These are phyloP conservation scores for Microstroma glucosiphilum DNA, from an alignment of 1,284 basidiomycete species.

Conservation along the genomic window DNA sequence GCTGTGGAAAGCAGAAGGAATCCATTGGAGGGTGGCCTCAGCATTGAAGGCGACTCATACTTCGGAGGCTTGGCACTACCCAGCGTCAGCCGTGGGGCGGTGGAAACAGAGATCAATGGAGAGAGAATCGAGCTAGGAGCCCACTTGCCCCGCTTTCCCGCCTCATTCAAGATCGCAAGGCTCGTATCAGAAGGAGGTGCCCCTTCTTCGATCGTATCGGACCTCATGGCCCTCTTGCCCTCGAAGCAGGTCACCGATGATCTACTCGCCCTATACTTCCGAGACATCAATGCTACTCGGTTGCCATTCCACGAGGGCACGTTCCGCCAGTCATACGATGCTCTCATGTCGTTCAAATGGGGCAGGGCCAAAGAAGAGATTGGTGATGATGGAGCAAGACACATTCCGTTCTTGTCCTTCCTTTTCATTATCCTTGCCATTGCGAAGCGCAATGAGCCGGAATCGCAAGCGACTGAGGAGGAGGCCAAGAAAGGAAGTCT, in stretches of 20 bases:
- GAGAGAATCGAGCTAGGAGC: conserved; percentile 42
- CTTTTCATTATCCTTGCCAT: conserved; percentile 91
- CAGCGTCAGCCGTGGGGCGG: conserved; percentile 37
- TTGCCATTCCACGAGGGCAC: conserved; percentile 83
- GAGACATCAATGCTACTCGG: conserved; percentile 75
- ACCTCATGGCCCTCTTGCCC: conserved; percentile 41
- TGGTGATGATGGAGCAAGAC: conserved; percentile 60
- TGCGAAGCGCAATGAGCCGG: conserved; percentile 74
- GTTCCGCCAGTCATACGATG: conserved; percentile 72
- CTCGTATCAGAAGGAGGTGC: conserved; percentile 47
- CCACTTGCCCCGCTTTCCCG: conserved; percentile 40
- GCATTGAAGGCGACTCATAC: conserved; percentile 41
- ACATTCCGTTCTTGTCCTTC: conserved; percentile 79
- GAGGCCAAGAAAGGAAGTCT: conserved; percentile 38
- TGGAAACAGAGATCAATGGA: conserved; percentile 42
- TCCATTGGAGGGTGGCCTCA: conserved; percentile 40
- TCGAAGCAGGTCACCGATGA: conserved; percentile 29
- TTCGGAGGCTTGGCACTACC: conserved; percentile 45
- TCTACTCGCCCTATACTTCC: conserved; percentile 43
- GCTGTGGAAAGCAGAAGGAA: conserved; percentile 5
- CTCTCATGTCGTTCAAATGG: conserved; percentile 60
- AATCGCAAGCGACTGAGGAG: conserved; percentile 53
- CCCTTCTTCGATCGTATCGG: conserved; percentile 30
- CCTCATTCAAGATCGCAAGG: conserved; percentile 37
- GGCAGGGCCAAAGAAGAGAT: conserved; percentile 27